A percentile compares a stretch with the other conserved stretches of the same genome.
phyloP scores from a whole-genome alignment of 352 stramenopile genomes.

The Aphanomyces astaci region DNA sequence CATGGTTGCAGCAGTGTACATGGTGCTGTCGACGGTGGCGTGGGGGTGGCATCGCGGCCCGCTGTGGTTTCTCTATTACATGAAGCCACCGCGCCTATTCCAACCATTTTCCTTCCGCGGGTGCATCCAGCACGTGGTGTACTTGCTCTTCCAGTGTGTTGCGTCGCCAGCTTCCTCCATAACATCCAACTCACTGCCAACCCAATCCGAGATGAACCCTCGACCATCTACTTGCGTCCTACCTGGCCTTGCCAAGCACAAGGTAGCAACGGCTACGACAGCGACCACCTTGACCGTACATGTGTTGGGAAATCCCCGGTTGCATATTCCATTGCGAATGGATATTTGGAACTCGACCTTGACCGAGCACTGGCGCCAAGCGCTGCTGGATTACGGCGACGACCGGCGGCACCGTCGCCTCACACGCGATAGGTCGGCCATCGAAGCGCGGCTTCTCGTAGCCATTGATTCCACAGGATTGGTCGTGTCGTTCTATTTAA shows the following conservation, averaged over 20 bases:
- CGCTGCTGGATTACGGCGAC: neutral
- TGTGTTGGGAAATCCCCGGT: neutral
- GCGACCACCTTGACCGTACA: neutral
- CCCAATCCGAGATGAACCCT: no score
- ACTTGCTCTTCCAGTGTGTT: slow-evolving; percentile 12
- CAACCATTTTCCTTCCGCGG: slow-evolving; percentile 3
- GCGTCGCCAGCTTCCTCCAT: neutral
- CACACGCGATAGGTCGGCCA: neutral
- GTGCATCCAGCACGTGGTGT: slow-evolving; percentile 8
- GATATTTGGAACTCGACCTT: slow-evolving; percentile 19
- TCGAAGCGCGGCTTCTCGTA: slow-evolving; percentile 16
- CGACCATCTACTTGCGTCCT: no score
- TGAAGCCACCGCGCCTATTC: slow-evolving; percentile 10
- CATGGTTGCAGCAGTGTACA: neutral
- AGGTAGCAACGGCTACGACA: no score
- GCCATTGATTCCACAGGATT: slow-evolving; percentile 15
- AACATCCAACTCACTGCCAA: no score
- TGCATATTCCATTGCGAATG: neutral
- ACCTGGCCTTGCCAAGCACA: no score
- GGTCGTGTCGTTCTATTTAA: slow-evolving; percentile 16
- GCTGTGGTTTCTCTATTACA: slow-evolving; percentile 18
- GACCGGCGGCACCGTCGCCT: neutral
- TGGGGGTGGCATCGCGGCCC: slow-evolving; percentile 15
- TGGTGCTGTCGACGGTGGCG: neutral
- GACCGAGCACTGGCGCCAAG: slow-evolving; percentile 18